phyloP scores from a whole-genome alignment of 2,329 filamentous ascomycete genomes.

The Xenosphaeropsis pyriputrescens region DNA sequence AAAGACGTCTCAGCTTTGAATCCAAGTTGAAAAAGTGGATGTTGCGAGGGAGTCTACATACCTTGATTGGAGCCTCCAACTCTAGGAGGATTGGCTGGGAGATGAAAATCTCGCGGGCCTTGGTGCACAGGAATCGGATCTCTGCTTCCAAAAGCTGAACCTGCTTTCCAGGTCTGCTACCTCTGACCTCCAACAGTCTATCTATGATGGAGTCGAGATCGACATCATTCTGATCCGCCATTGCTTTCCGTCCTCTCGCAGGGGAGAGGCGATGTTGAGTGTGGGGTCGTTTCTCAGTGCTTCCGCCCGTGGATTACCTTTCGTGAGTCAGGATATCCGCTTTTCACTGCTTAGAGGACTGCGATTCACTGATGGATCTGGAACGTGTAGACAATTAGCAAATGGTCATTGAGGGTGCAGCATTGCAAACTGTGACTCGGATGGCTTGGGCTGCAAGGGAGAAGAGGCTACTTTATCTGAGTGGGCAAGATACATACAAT shows the following conservation, averaged over 20 bases:
- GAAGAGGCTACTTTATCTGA: not conserved
- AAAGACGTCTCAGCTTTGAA: conserved; percentile 4
- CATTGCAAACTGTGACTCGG: too few relatives aligned
- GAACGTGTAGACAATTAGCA: conserved; percentile 10
- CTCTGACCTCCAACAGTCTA: conserved; percentile 90
- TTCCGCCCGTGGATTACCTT: too few relatives aligned
- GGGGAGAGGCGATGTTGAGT: conserved; percentile 12
- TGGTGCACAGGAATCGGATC: conserved; percentile 95
- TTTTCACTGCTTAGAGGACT: conserved; percentile 15
- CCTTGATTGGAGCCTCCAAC: conserved; percentile 98
- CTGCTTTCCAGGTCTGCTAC: conserved; percentile 95
- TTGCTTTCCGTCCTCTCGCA: conserved; percentile 24
- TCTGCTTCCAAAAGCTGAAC: conserved; percentile 93
- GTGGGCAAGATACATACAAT: conserved; percentile 11
- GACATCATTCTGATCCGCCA: conserved; percentile 77
- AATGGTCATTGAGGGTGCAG: too few relatives aligned
- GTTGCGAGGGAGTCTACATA: conserved; percentile 26
- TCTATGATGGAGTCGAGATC: conserved; percentile 99
- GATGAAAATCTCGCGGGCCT: conserved; percentile 98
- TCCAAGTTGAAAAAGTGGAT: not conserved
- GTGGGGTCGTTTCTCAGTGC: not conserved
- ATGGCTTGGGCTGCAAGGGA: too few relatives aligned
- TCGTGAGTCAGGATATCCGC: conserved; percentile 10
- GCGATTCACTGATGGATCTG: conserved; percentile 17
- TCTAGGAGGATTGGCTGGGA: conserved; percentile 96